phyloP scores from a whole-genome alignment of 441 rosid genomes.

The Erodium texanum region DNA sequence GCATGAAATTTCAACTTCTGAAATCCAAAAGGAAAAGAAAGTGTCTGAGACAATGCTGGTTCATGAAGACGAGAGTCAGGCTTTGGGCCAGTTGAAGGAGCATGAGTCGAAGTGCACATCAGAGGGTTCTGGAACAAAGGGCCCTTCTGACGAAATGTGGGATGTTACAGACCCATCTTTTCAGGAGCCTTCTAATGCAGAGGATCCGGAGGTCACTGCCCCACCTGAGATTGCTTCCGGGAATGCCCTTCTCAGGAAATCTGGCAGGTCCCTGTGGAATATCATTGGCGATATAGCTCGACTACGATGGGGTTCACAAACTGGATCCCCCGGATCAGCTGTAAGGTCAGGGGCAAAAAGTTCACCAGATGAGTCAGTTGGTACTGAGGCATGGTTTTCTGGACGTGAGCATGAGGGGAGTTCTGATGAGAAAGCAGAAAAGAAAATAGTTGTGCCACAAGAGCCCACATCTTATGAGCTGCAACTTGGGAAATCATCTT shows the following conservation, averaged over 20 bases:
- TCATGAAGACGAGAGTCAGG: slow-evolving; percentile 25
- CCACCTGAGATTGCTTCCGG: slow-evolving; percentile 15
- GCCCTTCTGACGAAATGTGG: slow-evolving; percentile 88
- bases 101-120: slow-evolving; percentile 33
- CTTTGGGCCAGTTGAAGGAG: slow-evolving; percentile 31
- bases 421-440: slow-evolving; percentile 40
- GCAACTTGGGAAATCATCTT: slow-evolving; percentile 28
- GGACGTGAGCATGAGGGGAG: slow-evolving; percentile 58
- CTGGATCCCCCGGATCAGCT: slow-evolving; percentile 49
- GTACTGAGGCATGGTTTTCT: slow-evolving; percentile 75
- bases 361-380: slow-evolving; percentile 53
- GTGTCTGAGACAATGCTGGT: slow-evolving; percentile 20
- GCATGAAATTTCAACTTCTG: slow-evolving; percentile 41
- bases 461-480: slow-evolving; percentile 33
- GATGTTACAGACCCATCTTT: slow-evolving; percentile 46
- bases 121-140: slow-evolving; percentile 55
- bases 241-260: slow-evolving; percentile 43
- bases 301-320: slow-evolving; percentile 60
- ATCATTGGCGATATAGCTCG: slow-evolving; percentile 57
- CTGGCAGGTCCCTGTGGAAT: slow-evolving; percentile 66
- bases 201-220: slow-evolving; percentile 31
- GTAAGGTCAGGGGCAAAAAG: slow-evolving; percentile 42
- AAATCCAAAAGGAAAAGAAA: slow-evolving; percentile 23
- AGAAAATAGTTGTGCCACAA: slow-evolving; percentile 29
- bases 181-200: slow-evolving; percentile 36